Percentiles rank a stretch among this genome's conserved stretches.
phyloP scores from a whole-genome alignment of 371 early-diverging fungal genomes.

The Mortierella sp. region DNA sequence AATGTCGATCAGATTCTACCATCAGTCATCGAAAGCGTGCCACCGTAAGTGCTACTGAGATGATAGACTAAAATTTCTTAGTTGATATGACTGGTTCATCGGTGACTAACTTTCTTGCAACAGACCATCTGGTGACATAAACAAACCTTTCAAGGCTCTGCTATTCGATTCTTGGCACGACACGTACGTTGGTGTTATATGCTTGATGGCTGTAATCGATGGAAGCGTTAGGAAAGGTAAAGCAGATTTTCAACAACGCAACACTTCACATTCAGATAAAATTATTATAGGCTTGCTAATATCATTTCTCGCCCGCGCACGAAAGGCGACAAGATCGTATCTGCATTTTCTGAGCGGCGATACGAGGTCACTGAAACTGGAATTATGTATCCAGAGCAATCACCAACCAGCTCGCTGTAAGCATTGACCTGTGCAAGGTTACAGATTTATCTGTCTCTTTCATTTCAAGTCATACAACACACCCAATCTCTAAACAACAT shows the following conservation, averaged over 20 bases:
- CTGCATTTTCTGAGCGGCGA: slow-evolving; percentile 77
- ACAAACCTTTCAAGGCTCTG: slow-evolving; percentile 83
- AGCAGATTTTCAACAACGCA: not conserved
- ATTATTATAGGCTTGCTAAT: not conserved
- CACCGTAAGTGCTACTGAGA: slow-evolving; percentile 63
- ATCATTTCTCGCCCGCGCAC: not conserved
- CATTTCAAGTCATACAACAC: not conserved
- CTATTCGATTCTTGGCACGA: slow-evolving; percentile 98
- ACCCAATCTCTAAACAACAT: not conserved
- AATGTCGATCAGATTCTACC: slow-evolving; percentile 84
- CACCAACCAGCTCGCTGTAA: slow-evolving; percentile 80
- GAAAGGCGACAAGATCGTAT: slow-evolving; percentile 86
- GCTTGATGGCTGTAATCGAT: slow-evolving; percentile 90
- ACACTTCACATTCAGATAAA: no score
- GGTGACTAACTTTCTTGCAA: not conserved
- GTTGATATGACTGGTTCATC: not conserved
- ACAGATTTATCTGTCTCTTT: not conserved
- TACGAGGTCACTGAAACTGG: slow-evolving; percentile 96
- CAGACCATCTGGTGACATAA: slow-evolving; percentile 71
- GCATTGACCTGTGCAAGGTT: slow-evolving; percentile 24
- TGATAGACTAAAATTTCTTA: not conserved
- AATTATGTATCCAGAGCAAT: slow-evolving; percentile 94
- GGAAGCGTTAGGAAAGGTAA: slow-evolving; percentile 84
- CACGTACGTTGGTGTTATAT: slow-evolving; percentile 94
- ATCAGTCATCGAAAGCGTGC: slow-evolving; percentile 83